Base-by-base conservation (phyloP, 495 filamentous ascomycete species). In the Penicillium cosmopolitanum region DNA sequence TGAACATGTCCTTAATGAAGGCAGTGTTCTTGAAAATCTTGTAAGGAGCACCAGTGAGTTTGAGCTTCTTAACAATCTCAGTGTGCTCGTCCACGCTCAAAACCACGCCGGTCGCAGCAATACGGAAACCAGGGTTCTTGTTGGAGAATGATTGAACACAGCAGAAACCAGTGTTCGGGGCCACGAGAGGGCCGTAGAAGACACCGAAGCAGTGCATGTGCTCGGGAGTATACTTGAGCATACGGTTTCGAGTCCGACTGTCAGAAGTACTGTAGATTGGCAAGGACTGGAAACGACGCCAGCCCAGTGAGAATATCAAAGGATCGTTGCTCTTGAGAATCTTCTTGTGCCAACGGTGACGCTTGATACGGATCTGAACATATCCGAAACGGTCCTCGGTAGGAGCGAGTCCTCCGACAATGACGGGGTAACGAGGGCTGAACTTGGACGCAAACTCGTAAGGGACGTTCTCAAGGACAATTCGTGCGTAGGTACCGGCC, bases 21-120 rank as follows among this genome's bases (percentile, higher is more conserved):
- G 95, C 92, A 0, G 95, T 98, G 77, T 98, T 98, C 70, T 96
- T 96, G 84, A 97, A 98, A 74, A 98, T 96, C 80, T 98, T 98
- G 78, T 92, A 93, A 6, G 95, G 92, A 28, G 85, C 81, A 62
- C 93, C 93, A 15, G 91, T 96, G 28, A 98, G 84, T 72, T 98
- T 98, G 66, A 98, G 86, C 80, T 98, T 98, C 82, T 98, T 98
- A 67, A 98, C 96, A 63, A 98, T 97, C 67, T 97, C 94, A 1
- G 90, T 90, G 46, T 87, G 89, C 72, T 97, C 91, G 68, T 98
- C 95, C 11, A 98, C 96, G 65, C 86, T 90, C 50, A 96, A 73
- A 15, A 98, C 92, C 2, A 94, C 93, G 36, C 95, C 95, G 6
- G 94, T 97, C 9, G 95, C 95, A 4, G 95, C 89, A 51, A 98